These are phyloP conservation scores for Gynostemma pentaphyllum DNA, from an alignment of 306 rosid genomes.

Conservation along the genomic window DNA sequence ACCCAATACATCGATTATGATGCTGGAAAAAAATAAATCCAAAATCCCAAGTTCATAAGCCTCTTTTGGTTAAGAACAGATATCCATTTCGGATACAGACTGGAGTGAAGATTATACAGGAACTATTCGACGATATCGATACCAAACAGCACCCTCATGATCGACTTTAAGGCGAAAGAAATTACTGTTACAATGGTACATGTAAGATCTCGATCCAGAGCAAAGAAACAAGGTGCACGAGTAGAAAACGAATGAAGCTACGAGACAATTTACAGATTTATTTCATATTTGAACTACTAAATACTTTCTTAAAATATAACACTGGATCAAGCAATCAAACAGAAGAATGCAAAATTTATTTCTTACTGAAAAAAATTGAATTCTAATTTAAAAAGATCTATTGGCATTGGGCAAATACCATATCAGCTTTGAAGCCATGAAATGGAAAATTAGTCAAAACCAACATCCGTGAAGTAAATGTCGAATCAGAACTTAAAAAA, in stretches of 20 bases:
- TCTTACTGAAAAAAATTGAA: neutral
- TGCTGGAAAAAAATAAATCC: neutral
- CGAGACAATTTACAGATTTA: no score
- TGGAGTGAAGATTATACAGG: neutral
- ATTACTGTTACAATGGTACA: no score
- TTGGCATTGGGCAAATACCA: neutral
- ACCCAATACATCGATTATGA: neutral
- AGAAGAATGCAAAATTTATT: neutral
- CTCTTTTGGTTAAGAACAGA: no score
- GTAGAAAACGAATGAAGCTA: no score
- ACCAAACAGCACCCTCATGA: neutral
- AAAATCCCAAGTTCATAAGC: neutral
- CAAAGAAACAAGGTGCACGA: no score
- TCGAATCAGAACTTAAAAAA: neutral
- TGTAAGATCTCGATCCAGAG: no score
- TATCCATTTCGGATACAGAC: neutral
- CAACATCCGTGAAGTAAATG: neutral
- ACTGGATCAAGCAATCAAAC: neutral
- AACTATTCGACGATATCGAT: neutral
- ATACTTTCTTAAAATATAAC: neutral
- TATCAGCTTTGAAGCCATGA: neutral
- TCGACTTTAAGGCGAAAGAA: neutral
- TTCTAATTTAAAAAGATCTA: neutral
- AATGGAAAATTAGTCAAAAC: neutral
- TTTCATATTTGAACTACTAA: no score